phyloP scores from a whole-genome alignment of 2,329 filamentous ascomycete genomes.

The Aureobasidium musti region DNA sequence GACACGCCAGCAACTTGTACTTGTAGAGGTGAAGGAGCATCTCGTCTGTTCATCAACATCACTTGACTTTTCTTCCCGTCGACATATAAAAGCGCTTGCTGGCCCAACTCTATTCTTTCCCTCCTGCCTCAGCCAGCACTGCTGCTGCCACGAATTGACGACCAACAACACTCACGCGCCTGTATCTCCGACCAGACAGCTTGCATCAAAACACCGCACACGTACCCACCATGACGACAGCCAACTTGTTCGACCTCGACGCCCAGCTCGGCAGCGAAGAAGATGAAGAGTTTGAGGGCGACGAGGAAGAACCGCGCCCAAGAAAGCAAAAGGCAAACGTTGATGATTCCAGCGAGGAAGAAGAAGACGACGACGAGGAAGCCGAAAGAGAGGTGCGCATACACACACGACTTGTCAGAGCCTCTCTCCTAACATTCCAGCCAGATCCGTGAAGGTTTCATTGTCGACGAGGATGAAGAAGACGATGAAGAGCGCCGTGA shows the following conservation, averaged over 20 bases:
- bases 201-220: slow-evolving; percentile 4
- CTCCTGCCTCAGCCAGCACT: background rate
- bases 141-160: slow-evolving; percentile 5
- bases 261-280: slow-evolving; percentile 82
- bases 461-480: slow-evolving; percentile 86
- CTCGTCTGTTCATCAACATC: slow-evolving; percentile 8
- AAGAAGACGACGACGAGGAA: slow-evolving; percentile 87
- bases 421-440: slow-evolving; percentile 13
- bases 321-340: slow-evolving; percentile 47
- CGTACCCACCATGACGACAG: slow-evolving; percentile 33
- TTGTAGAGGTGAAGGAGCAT: slow-evolving; percentile 3
- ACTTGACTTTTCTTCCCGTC: background rate
- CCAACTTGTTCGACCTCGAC: slow-evolving; percentile 75
- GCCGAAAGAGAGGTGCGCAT: slow-evolving; percentile 69
- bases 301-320: slow-evolving; percentile 50
- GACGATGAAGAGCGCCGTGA: slow-evolving; percentile 68
- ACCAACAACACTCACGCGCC: slow-evolving; percentile 5
- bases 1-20: slow-evolving; percentile 5
- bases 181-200: slow-evolving; percentile 13
- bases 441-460: slow-evolving; percentile 90
- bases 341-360: slow-evolving; percentile 88
- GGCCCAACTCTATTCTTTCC: slow-evolving; percentile 10
- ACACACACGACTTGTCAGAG: slow-evolving; percentile 2
- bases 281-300: slow-evolving; percentile 79
- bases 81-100: background rate